Base-by-base conservation (phyloP, 176 grass and related monocot genomes). In the Triticum timopheevii region DNA sequence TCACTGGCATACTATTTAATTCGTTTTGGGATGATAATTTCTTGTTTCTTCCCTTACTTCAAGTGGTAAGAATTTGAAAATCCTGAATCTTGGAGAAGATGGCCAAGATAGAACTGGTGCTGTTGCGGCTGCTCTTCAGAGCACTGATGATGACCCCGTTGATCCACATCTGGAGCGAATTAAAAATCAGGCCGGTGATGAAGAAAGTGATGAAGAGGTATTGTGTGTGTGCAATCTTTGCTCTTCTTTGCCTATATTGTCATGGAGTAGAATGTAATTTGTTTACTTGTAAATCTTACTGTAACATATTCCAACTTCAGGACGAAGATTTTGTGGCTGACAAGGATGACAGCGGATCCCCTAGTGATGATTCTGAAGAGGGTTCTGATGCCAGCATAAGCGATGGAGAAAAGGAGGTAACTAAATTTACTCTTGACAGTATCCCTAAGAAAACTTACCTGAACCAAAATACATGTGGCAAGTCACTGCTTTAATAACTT, bases 171-270 rank as follows among this genome's bases (percentile, higher is more conserved):
- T 95, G 69, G 89, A 83, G 30, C 74, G 86, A 62, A 87, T 95
- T 44, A 89, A 68, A 81, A 91, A 93, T 82, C 88, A 81, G 73
- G 86, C 93, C 75, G 93, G 89, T 50, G 86, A 79, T 22, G 91
- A 93, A 45, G 93, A 95, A 87, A 95, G 93, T 85, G 93, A 95
- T 82, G 93, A 95, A 93, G 93, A 95, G 93, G 93, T 95, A 83
- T 36, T 84, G 39, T 17, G 22, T 79, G 10, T 22, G 33, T 30
- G 75, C 11, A 63, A 81, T 79, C 76, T 19, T 52, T 75, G 36
- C 59, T 61, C 54, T n/a, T 28, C 16, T 65, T 24, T 83, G n/a
- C n/a, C 70, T 56, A 34, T 84, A 17, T 45, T 84, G 17, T 13
- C 25, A 65, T 76, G 39, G 24, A 42, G 23, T 61, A 42, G 62